Conservation (phyloP, 1,284 basidiomycete species). For the Sporisorium scitamineum region DNA sequence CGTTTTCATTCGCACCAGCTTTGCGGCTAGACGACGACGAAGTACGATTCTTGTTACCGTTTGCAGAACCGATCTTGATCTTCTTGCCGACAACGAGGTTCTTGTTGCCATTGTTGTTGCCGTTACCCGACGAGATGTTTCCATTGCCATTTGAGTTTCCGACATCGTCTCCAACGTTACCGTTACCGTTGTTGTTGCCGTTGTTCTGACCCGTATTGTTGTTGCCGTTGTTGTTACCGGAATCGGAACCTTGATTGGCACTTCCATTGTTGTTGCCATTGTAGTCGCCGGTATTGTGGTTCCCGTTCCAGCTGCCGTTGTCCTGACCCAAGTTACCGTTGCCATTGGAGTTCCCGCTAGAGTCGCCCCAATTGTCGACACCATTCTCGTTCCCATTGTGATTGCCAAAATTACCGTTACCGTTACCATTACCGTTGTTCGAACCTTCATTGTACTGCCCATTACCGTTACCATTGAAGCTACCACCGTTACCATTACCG, state of each 20-base stretch:
- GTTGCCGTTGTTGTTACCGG: background rate
- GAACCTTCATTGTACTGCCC: slow-evolving; percentile 8
- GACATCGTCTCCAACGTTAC: background rate
- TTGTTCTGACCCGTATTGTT: background rate
- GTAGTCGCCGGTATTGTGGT: slow-evolving; percentile 8
- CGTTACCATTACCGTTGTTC: slow-evolving; percentile 8
- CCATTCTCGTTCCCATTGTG: slow-evolving; percentile 15
- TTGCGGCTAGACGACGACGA: no score
- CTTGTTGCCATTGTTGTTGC: no score
- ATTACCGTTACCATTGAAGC: slow-evolving; percentile 5
- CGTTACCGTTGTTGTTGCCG: slow-evolving; percentile 8
- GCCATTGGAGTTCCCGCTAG: slow-evolving; percentile 9
- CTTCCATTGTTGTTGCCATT: slow-evolving; percentile 8
- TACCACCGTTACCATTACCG: slow-evolving; percentile 12
- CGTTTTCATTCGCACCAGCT: no score
- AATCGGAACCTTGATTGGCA: background rate
- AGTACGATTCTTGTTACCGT: no score
- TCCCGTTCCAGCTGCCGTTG: slow-evolving; percentile 9
- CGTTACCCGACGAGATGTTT: slow-evolving; percentile 8
- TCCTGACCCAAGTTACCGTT: slow-evolving; percentile 1
- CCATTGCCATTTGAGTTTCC: slow-evolving; percentile 6
- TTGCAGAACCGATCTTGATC: no score
- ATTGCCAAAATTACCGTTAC: slow-evolving; percentile 11
- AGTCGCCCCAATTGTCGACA: slow-evolving; percentile 5
- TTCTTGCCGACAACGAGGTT: no score